Base-by-base conservation (phyloP, 805 yeast genomes). In the Kazachstania kunashirensis region DNA sequence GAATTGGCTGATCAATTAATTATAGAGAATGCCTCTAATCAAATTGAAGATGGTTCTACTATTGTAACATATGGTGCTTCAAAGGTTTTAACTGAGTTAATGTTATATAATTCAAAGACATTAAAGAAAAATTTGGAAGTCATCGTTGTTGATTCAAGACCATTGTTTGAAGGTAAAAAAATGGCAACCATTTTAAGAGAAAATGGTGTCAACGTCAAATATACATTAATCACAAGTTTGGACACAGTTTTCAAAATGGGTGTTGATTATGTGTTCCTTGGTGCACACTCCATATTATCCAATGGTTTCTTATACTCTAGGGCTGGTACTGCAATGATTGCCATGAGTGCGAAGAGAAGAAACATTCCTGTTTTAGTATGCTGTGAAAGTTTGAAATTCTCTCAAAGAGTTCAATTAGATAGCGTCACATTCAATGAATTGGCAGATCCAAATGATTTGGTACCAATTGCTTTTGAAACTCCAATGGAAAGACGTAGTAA, bases 281-380 rank as follows among this genome's bases (percentile, higher is more conserved):
- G 98, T 12, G 97, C 97, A 0, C 97, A 92, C 56, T 94, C 96
- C 23, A 86, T 92, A 84, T 70, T 92, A 39, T 85, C 96, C 7
- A 92, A 92, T 55, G 98, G 98, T 1, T 75, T 86, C 56, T 68
- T 92, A 39, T 86, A 84, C 55, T 83, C 96, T 2, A 74, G 98
- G 43, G 96, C 85, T 13, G 98, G 98, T 16, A 80, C 96, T 6
- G 95, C 96, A 1, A 66, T 88, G 62, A 74, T 92, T 31, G 94
- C 97, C 7, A 84, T 89, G 84, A 75, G 82, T 62, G 88, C 95
- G 17, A 79, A 82, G 47, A 75, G 81, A 38, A 76, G 88, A 53
- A 83, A 86, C 52, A 83, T 92, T 34, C 97, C 98, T 0, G 96
- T 92, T 5, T 69, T 92, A 44, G 95, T 94, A 1, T 84, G 96